Conservation (phyloP, 2,329 filamentous ascomycete species). For the Pseudocercospora cruenta region DNA sequence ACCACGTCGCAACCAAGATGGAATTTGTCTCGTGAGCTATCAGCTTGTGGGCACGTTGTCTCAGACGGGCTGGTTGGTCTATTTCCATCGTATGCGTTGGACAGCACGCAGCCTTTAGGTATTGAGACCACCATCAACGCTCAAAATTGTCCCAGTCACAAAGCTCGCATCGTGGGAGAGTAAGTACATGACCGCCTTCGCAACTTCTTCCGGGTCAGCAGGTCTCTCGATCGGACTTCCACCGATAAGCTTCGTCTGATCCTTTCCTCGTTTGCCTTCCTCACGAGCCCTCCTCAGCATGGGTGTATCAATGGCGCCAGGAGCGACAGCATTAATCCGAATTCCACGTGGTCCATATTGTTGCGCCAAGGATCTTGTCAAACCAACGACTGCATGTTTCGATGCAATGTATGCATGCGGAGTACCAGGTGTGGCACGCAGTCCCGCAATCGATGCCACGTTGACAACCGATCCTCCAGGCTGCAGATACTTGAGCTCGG, state of each 20-base stretch:
- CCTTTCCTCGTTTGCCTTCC: background rate
- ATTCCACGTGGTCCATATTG: background rate
- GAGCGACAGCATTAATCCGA: constrained; percentile 1
- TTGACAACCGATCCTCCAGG: background rate
- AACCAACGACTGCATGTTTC: background rate
- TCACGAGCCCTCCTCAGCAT: background rate
- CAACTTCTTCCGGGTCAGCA: background rate
- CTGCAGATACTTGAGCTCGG: background rate
- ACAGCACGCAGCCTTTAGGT: background rate
- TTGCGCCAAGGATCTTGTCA: background rate
- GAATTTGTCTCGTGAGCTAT: no score
- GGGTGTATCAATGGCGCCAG: background rate
- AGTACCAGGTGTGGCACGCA: background rate
- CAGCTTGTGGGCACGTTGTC: no score
- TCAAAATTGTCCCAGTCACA: background rate
- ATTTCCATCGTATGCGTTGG: background rate
- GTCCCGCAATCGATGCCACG: background rate
- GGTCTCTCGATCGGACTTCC: background rate
- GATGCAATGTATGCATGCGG: background rate
- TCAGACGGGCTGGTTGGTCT: no score
- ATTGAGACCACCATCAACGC: background rate
- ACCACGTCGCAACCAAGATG: no score
- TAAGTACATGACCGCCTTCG: background rate
- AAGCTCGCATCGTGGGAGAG: background rate
- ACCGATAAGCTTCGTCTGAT: background rate